Evolutionary conservation across 202 grass and related monocot species (phyloP).

Genomic region (Panicum hallii): DNA sequence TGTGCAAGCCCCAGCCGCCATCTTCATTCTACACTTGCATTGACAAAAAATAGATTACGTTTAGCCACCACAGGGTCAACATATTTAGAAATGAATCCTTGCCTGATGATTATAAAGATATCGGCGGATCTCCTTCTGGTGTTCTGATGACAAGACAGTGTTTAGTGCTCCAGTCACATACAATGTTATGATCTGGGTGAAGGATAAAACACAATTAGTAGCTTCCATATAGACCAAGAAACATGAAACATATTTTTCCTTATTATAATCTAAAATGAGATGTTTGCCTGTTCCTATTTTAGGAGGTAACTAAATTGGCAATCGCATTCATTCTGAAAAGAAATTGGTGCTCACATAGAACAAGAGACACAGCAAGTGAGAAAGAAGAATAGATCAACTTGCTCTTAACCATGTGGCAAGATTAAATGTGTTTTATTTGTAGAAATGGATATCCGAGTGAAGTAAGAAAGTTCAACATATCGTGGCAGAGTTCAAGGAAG

Average conservation of each 20-base stretch:
- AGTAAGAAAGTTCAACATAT: constrained; percentile 12
- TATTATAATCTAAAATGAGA: background rate
- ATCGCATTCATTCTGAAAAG: background rate
- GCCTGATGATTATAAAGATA: constrained; percentile 98
- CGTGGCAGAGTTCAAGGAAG: constrained; percentile 13
- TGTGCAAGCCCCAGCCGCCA: constrained; percentile 95
- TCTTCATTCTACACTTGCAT: constrained; percentile 77
- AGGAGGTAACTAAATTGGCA: background rate
- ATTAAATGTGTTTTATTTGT: background rate
- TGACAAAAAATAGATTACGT: constrained; percentile 10
- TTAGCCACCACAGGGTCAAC: background rate
- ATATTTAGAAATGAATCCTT: constrained; percentile 33
- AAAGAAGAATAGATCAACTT: background rate
- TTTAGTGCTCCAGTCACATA: constrained; percentile 77
- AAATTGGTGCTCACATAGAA: background rate
- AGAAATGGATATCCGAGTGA: background rate
- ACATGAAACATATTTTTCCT: background rate
- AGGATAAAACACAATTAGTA: constrained; percentile 18
- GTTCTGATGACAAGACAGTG: constrained; percentile 72
- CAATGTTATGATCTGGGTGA: constrained; percentile 75
- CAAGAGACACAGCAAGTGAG: background rate
- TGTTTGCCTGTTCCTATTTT: constrained; percentile 1
- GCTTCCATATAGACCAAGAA: background rate
- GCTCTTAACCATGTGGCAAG: background rate
- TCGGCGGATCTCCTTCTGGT: constrained; percentile 84